Evolutionary conservation across 495 filamentous ascomycete genomes (phyloP), one percentile per base, ranked within the genome.

Genomic region (Aspergillus steynii): DNA sequence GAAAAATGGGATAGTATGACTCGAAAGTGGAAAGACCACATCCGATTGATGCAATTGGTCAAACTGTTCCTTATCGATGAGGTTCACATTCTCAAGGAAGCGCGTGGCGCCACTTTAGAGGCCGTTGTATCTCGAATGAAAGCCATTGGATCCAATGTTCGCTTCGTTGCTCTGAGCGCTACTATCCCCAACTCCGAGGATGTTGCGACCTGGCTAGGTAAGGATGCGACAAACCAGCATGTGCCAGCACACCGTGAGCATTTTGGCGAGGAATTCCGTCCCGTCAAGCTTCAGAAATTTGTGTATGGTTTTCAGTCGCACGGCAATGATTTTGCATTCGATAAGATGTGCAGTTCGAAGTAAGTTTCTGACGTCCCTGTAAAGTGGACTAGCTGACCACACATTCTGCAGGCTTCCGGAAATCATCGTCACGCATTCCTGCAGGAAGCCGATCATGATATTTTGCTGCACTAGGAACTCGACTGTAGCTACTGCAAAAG

Each of bases 1-100:
- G 95, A 99, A 73, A 99, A 99, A 71, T 99, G 95, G 95, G 95
- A 99, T 73, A 96, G 92, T 60, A 90, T 99, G 73, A 99, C 95
- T 1, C 83, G 95, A 32, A 95, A 93, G 72, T 99, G 95, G 95
- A 88, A 90, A 65, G 95, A 98, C 65, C 92, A 98, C 68, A 81
- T 81, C 53, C 90, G 83, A 64, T 77, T 99, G 27, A 86, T 98
- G 75, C 85, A 92, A 62, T 77, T 97, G 62, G 87, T 99, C 29
- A 92, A 92, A 66, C 76, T 99, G 0, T 96, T 97, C 58, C 83
- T 99, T 25, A 96, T 99, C 62, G 95, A 99, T 68, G 95, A 99
- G 67, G 93, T 99, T 0, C 95, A 99, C 68, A 93, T 97, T 45
- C 82, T 99, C 53, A 96, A 94, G 65, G 95, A 98, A 60, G 75